These are phyloP conservation scores for Cylindrodendrum hubeiense DNA, from an alignment of 2,329 filamentous ascomycete genomes.

Conservation along the genomic window DNA sequence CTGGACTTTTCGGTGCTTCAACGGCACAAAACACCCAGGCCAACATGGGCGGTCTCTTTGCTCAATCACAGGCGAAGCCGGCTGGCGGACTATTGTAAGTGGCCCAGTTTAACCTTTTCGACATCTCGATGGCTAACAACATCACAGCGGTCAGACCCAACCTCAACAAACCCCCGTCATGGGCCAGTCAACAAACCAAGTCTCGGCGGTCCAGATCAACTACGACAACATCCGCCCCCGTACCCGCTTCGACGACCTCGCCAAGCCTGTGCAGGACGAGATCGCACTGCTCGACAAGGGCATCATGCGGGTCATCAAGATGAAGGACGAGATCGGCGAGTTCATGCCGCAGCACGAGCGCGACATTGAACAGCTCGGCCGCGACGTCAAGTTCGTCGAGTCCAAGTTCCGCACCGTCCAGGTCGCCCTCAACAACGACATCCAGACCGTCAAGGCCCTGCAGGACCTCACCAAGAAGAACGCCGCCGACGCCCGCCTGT, in stretches of 20 bases:
- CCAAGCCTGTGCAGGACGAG: constrained; percentile 82
- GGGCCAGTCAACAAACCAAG: constrained; percentile 59
- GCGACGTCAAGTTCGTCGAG: constrained; percentile 63
- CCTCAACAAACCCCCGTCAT: constrained; percentile 41
- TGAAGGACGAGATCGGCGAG: constrained; percentile 81
- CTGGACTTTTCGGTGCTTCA: constrained; percentile 47
- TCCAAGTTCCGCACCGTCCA: constrained; percentile 61
- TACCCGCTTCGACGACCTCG: constrained; percentile 91
- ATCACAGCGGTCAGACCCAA: constrained; percentile 47
- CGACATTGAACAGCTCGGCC: constrained; percentile 60
- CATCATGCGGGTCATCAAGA: constrained; percentile 83
- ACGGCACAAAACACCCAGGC: constrained; percentile 32
- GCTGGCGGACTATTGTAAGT: constrained; percentile 50
- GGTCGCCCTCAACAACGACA: constrained; percentile 66
- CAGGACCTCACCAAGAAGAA: constrained; percentile 70
- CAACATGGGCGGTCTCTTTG: constrained; percentile 48
- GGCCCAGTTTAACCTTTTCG: not conserved
- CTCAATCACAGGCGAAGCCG: constrained; percentile 51
- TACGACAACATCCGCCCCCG: constrained; percentile 83
- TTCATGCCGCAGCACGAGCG: constrained; percentile 70
- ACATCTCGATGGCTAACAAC: constrained; percentile 29
- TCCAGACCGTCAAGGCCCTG: constrained; percentile 74
- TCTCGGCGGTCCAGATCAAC: constrained; percentile 83
- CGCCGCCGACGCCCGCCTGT: constrained; percentile 76
- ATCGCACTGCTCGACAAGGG: constrained; percentile 83